These are phyloP conservation scores for Pseudopediastrum boryanum DNA, from an alignment of 139 green algal species.

Conservation along the genomic window DNA sequence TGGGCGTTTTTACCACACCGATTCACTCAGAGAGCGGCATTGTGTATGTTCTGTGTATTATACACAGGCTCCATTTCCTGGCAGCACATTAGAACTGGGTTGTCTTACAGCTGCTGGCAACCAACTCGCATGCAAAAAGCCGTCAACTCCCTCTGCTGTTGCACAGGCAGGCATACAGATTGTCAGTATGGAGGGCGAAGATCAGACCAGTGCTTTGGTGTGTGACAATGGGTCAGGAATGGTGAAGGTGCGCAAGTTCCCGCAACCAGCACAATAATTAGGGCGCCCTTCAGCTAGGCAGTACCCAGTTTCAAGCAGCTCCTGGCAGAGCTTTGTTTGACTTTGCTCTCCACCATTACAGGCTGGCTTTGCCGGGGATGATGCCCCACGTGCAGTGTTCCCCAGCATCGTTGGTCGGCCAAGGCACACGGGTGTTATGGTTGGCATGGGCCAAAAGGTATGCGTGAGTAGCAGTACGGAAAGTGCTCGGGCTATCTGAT, in stretches of 20 bases:
- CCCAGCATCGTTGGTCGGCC: slow-evolving; percentile 96
- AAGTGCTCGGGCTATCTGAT: background rate
- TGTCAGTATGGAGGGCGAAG: slow-evolving; percentile 79
- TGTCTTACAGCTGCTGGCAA: background rate
- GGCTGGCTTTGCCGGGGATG: slow-evolving; percentile 96
- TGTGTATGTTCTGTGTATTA: too few relatives aligned
- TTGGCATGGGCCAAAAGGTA: slow-evolving; percentile 82
- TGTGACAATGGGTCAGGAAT: slow-evolving; percentile 99
- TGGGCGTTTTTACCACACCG: too few relatives aligned
- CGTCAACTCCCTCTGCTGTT: too few relatives aligned
- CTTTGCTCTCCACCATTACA: too few relatives aligned
- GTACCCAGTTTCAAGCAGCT: too few relatives aligned
- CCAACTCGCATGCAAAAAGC: too few relatives aligned
- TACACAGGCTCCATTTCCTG: too few relatives aligned
- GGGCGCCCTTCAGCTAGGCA: too few relatives aligned
- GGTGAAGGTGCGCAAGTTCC: slow-evolving; percentile 92
- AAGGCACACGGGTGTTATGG: slow-evolving; percentile 95
- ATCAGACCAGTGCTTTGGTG: slow-evolving; percentile 91
- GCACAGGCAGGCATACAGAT: background rate
- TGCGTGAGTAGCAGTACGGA: background rate
- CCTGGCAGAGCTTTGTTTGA: too few relatives aligned
- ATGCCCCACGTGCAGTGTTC: slow-evolving; percentile 96
- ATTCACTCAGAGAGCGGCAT: too few relatives aligned
- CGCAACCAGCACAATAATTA: too few relatives aligned
- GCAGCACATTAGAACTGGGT: background rate